Conservation (phyloP, 441 rosid species). For the Lepidium campestre region DNA sequence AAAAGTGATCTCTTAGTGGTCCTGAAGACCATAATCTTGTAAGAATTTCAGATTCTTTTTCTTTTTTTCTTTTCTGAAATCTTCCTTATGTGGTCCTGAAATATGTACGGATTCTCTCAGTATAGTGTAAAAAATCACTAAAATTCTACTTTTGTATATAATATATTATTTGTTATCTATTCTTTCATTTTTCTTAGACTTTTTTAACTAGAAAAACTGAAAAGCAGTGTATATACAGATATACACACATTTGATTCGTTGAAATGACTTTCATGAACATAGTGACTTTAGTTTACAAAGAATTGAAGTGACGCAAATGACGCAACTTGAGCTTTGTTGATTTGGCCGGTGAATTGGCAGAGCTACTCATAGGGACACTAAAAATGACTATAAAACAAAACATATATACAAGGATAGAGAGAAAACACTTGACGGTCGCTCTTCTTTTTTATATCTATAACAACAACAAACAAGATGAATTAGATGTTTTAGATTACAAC, state of each 20-base stretch:
- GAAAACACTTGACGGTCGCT: not conserved
- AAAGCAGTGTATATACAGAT: not conserved
- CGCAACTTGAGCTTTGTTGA: not conserved
- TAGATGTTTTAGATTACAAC: not conserved
- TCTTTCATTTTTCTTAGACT: no score
- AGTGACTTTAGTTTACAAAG: not conserved
- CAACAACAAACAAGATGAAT: not conserved
- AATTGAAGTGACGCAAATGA: not conserved
- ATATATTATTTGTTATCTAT: no score
- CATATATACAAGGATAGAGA: not conserved
- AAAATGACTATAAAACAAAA: not conserved
- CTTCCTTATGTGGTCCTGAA: constrained; percentile 20
- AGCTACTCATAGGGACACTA: constrained; percentile 15
- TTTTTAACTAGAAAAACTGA: no score
- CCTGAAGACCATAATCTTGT: constrained; percentile 19
- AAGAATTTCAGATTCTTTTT: constrained; percentile 5
- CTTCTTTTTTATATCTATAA: not conserved
- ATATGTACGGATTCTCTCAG: constrained; percentile 18
- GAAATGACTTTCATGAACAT: not conserved
- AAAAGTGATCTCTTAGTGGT: constrained; percentile 21
- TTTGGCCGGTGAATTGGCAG: constrained; percentile 17
- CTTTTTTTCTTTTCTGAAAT: not conserved
- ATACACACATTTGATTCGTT: not conserved
- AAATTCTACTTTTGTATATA: not conserved
- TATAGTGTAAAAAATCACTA: not conserved